Evolutionary conservation across 345 rosid genomes (phyloP).

Genomic region (Geranium brycei): DNA sequence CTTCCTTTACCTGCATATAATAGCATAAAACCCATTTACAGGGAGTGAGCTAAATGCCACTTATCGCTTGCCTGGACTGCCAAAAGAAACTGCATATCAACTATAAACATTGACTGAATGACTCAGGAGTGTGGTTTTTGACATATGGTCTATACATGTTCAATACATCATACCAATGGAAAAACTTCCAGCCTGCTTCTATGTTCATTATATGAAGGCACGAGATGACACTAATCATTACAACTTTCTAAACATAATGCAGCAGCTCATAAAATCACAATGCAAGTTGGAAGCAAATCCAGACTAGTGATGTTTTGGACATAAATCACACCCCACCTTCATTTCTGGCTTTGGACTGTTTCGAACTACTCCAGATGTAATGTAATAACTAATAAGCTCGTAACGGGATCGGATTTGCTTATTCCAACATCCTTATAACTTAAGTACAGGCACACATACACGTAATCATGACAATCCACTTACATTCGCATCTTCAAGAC

Average conservation of each 20-base stretch:
- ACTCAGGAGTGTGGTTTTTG: too few species aligned
- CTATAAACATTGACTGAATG: too few species aligned
- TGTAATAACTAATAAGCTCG: too few species aligned
- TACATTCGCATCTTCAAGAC: not conserved
- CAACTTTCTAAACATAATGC: too few species aligned
- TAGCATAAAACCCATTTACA: not conserved
- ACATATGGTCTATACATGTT: too few species aligned
- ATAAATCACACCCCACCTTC: not conserved
- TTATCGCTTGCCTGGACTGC: not conserved
- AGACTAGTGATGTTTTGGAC: not conserved
- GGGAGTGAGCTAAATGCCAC: not conserved
- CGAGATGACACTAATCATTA: too few species aligned
- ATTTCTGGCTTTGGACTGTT: too few species aligned
- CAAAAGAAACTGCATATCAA: too few species aligned
- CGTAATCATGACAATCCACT: not conserved
- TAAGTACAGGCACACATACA: not conserved
- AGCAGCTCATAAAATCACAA: too few species aligned
- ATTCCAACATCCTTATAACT: not conserved
- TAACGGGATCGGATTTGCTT: not conserved
- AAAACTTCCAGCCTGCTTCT: too few species aligned
- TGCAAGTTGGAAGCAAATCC: not conserved
- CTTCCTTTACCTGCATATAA: slow-evolving; percentile 27
- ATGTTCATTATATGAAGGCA: too few species aligned
- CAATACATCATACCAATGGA: too few species aligned
- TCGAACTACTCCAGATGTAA: not conserved